These are phyloP conservation scores for Lycium barbarum DNA, from an alignment of 257 asterid species.

Conservation along the genomic window DNA sequence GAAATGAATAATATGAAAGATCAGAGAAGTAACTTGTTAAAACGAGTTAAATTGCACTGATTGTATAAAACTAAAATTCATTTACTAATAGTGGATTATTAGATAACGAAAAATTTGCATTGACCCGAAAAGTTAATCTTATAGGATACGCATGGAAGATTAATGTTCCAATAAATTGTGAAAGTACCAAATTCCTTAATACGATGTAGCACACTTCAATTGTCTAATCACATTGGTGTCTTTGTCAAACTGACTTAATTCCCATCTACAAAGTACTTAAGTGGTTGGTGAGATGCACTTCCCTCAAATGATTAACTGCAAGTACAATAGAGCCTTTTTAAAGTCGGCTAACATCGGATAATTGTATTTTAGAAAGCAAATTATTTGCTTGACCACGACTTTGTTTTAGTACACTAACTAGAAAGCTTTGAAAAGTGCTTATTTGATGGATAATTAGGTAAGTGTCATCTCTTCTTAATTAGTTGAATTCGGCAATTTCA, in stretches of 20 bases:
- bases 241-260: neutral
- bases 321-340: neutral
- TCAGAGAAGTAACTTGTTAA: neutral
- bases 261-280: neutral
- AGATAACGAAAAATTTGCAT: too few species aligned
- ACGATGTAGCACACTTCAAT: neutral
- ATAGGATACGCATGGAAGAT: neutral
- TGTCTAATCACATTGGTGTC: slow-evolving; percentile 18
- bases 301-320: slow-evolving; percentile 20
- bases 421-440: neutral
- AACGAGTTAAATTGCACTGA: neutral
- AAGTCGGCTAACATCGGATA: neutral
- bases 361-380: neutral
- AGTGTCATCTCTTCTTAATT: neutral
- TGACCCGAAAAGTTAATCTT: neutral
- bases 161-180: neutral
- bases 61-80: neutral
- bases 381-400: slow-evolving; percentile 8
- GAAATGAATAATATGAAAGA: neutral
- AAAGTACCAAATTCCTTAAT: neutral
- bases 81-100: too few species aligned
- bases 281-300: slow-evolving; percentile 22
- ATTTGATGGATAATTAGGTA: neutral
- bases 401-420: neutral
- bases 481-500: neutral